A percentile compares a stretch with the other conserved stretches of the same genome.
Evolutionary conservation across 371 early-diverging fungal species (phyloP).

Genomic region (Sporodiniella umbellata): DNA sequence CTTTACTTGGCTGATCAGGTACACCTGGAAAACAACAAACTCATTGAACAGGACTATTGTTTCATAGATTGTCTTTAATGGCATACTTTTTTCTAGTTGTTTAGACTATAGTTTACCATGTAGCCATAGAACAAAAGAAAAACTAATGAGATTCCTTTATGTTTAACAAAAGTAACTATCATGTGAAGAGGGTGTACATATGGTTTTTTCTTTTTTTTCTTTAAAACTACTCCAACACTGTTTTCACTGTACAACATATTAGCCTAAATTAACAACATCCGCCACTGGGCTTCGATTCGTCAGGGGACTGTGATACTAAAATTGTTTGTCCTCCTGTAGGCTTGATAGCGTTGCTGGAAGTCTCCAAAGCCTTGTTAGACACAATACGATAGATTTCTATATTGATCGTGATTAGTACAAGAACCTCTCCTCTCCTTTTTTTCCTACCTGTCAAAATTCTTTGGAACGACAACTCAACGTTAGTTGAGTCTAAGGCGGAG

Average conservation of each 20-base stretch:
- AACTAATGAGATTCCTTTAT: too few species aligned
- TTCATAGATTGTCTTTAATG: too few species aligned
- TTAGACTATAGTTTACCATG: too few species aligned
- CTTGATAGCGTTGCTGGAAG: slow-evolving; percentile 62
- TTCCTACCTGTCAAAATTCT: slow-evolving; percentile 22
- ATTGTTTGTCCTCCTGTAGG: slow-evolving; percentile 77
- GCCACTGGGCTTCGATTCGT: slow-evolving; percentile 62
- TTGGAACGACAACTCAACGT: slow-evolving; percentile 66
- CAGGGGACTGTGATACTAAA: slow-evolving; percentile 64
- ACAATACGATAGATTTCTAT: slow-evolving; percentile 89
- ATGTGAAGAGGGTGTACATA: too few species aligned
- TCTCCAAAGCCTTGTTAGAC: slow-evolving; percentile 89
- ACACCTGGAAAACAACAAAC: too few species aligned
- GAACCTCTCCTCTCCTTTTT: background rate
- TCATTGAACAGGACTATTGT: too few species aligned
- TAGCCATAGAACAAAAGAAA: too few species aligned
- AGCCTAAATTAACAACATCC: slow-evolving; percentile 72
- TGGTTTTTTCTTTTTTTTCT: too few species aligned
- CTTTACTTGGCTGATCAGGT: too few species aligned
- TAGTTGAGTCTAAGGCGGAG: slow-evolving; percentile 86
- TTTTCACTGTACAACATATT: background rate
- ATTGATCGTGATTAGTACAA: background rate
- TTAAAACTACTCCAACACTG: too few species aligned
- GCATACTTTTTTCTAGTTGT: too few species aligned
- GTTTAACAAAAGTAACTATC: too few species aligned